Base-by-base conservation (phyloP, 305 asterid species). In the Fraxinus xanthoxyloides region DNA sequence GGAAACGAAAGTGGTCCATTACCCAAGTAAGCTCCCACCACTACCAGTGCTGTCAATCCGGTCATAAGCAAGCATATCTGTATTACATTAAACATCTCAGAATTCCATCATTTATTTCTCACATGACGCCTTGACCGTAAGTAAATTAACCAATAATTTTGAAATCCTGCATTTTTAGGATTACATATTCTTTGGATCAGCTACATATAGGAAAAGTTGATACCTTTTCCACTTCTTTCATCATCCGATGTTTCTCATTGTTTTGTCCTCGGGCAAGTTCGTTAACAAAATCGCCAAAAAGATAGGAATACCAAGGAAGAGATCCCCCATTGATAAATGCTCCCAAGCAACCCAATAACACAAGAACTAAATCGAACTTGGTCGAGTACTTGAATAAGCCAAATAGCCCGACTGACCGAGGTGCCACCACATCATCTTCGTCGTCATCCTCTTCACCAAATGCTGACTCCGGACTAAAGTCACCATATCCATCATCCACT, bases 271-370 rank as follows among this genome's bases (percentile, higher is more conserved):
- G 40, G 0, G 94, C 93, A 73, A 94, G 91, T 78, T 90, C 85
- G 87, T 93, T 93, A 3, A 92, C 98, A 76, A 94, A 89, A 34
- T 78, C 69, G 10, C 98, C 97, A 12, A 94, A 92, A 67, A 93
- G 93, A 84, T 32, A 89, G 15, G 97, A 94, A 84, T 94, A 94
- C 97, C 97, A 94, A 82, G 97, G 97, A 76, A 94, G 95, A 34
- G 98, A 92, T 38, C 98, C 98, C 74, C 98, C 98, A 72, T 93
- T 92, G 82, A 94, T 89, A 1, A 94, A 65, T 82, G 97, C 96
- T 81, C 98, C 97, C n/a, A 93, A 46, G 77, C 94, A 88, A 69
- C 98, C 98, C 72, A 94, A 88, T 48, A 92, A 48, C 43, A 94
- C 90, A 6, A 94, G 89, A 34, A 92, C 12, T 40, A 91, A 67